A percentile compares a stretch with the other conserved stretches of the same genome.
Evolutionary conservation across 139 green algal species (phyloP).

Genomic region (Desmodesmus armatus): DNA sequence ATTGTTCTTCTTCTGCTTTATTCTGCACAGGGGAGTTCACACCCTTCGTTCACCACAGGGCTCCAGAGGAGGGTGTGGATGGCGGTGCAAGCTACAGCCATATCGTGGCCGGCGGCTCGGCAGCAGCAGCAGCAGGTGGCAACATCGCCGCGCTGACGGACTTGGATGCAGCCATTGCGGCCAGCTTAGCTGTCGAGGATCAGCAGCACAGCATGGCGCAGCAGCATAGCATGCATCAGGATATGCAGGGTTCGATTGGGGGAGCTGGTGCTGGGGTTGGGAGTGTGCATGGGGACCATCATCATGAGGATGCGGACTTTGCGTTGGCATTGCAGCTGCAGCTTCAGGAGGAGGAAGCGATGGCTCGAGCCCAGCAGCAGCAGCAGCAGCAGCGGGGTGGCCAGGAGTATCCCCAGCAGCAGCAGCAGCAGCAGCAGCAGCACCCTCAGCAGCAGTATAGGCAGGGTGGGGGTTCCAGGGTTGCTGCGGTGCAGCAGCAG

Average conservation of each 20-base stretch:
- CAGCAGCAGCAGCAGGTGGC: background rate
- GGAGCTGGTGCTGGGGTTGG: too few species aligned
- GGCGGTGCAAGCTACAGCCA: slow-evolving; percentile 43
- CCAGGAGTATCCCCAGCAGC: background rate
- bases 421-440: slow-evolving; percentile 14
- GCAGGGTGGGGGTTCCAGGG: background rate
- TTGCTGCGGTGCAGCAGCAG: background rate
- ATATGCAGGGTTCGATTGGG: slow-evolving; percentile 11
- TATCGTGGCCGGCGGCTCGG: too few species aligned
- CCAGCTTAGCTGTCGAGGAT: slow-evolving; percentile 18
- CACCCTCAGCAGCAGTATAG: background rate
- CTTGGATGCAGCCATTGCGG: slow-evolving; percentile 21
- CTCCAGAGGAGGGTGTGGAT: background rate
- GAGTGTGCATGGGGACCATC: too few species aligned
- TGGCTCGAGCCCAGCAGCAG: slow-evolving; percentile 15
- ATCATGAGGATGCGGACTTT: slow-evolving; percentile 76
- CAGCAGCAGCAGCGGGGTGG: slow-evolving; percentile 15
- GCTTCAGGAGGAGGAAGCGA: slow-evolving; percentile 69
- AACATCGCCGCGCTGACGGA: slow-evolving; percentile 5
- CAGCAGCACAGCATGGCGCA: background rate
- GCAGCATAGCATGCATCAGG: slow-evolving; percentile 1
- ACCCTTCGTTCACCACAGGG: slow-evolving; percentile 39
- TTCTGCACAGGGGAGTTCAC: slow-evolving; percentile 13
- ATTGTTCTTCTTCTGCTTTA: background rate
- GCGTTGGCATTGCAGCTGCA: slow-evolving; percentile 90